A percentile compares a stretch with the other conserved stretches of the same genome.
Evolutionary conservation across 768 basidiomycete genomes (phyloP).

Genomic region (Epithele typhae): DNA sequence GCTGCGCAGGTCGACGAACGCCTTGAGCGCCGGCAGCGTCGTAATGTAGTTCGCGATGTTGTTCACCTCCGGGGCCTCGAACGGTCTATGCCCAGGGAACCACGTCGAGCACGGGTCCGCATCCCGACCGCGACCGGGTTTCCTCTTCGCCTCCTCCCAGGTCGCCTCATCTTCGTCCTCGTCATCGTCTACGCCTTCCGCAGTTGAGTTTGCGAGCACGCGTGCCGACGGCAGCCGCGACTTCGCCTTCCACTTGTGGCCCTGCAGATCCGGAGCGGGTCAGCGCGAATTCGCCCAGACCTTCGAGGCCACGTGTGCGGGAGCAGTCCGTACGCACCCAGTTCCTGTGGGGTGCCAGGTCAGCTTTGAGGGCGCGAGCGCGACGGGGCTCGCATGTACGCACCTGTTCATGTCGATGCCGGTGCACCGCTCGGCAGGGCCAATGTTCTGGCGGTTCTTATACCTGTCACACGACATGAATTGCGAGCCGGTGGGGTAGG

Average conservation of each 20-base stretch:
- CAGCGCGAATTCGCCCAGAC: too few relatives aligned
- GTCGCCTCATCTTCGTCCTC: not conserved
- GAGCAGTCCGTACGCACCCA: slow-evolving; percentile 38
- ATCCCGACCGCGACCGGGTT: slow-evolving; percentile 6
- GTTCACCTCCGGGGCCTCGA: slow-evolving; percentile 74
- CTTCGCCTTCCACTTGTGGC: slow-evolving; percentile 61
- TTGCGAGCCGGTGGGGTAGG: not conserved
- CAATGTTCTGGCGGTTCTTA: slow-evolving; percentile 62
- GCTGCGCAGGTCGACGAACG: slow-evolving; percentile 72
- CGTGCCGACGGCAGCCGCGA: slow-evolving; percentile 22
- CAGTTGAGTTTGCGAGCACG: too few relatives aligned
- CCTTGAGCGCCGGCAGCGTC: slow-evolving; percentile 47
- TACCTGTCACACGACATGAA: slow-evolving; percentile 37
- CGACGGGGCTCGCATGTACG: too few relatives aligned
- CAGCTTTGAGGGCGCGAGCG: too few relatives aligned
- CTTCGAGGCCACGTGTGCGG: not conserved
- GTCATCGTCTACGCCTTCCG: slow-evolving; percentile 7
- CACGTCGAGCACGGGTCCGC: slow-evolving; percentile 66
- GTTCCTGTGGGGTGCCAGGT: slow-evolving; percentile 43
- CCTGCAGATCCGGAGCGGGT: slow-evolving; percentile 35
- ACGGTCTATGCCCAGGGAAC: slow-evolving; percentile 71
- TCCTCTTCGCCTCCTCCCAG: not conserved
- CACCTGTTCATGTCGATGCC: slow-evolving; percentile 81
- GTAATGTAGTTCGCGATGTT: slow-evolving; percentile 68
- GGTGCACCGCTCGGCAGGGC: slow-evolving; percentile 45